A percentile compares a stretch with the other conserved stretches of the same genome.
Conservation (phyloP, 1,284 basidiomycete species). For the Omphalotus olearius region DNA sequence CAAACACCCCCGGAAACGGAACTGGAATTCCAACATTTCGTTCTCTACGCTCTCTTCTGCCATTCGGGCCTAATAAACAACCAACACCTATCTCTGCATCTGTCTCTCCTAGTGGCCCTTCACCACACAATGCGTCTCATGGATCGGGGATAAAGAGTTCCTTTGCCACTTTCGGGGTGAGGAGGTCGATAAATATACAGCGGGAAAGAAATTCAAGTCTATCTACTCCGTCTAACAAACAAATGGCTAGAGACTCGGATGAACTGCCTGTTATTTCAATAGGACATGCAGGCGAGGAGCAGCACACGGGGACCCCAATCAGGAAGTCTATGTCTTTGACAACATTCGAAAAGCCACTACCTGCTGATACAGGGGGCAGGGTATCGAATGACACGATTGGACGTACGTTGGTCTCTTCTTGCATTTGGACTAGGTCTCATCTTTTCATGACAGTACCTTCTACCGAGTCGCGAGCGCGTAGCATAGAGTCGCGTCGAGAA, state of each 20-base stretch:
- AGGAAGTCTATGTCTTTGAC: constrained; percentile 4
- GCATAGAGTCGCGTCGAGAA: too few species aligned
- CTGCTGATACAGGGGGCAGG: background rate
- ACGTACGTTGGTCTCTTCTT: too few species aligned
- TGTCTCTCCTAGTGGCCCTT: background rate
- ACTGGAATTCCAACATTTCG: background rate
- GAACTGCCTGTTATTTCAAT: constrained; percentile 5
- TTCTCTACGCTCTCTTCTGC: background rate
- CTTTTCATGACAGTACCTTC: too few species aligned
- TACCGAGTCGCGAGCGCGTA: too few species aligned
- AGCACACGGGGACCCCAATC: background rate
- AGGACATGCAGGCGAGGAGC: background rate
- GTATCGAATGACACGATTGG: background rate
- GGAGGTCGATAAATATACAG: constrained; percentile 6
- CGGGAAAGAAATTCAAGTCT: constrained; percentile 3
- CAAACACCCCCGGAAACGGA: background rate
- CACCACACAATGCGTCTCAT: background rate
- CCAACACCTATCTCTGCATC: background rate
- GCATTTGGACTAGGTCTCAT: too few species aligned
- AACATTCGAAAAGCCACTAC: background rate
- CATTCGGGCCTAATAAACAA: background rate
- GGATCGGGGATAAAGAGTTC: constrained; percentile 2
- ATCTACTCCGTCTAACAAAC: too few species aligned
- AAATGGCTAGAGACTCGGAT: background rate
- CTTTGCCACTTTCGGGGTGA: constrained; percentile 2